Conservation (phyloP, 345 rosid species). For the Dimocarpus longan region DNA sequence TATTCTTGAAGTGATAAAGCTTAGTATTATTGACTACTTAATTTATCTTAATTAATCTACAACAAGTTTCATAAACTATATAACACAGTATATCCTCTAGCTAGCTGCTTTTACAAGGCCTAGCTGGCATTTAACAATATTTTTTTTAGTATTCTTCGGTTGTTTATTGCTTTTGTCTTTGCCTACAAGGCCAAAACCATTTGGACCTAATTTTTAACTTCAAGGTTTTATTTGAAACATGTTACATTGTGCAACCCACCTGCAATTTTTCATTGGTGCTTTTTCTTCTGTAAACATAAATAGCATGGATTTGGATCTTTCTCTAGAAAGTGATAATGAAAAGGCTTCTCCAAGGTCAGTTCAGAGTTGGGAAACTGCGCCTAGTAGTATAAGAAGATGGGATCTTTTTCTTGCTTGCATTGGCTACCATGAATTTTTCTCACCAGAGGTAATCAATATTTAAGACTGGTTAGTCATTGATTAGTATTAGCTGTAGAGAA, state of each 20-base stretch:
- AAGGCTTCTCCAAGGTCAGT: not conserved
- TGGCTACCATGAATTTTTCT: slow-evolving; percentile 31
- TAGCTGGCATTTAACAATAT: not conserved
- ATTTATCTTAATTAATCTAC: not conserved
- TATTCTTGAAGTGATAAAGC: slow-evolving; percentile 1
- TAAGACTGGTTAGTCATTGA: too few species aligned
- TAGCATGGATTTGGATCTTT: slow-evolving; percentile 3
- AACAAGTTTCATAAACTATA: too few species aligned
- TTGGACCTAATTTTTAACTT: not conserved
- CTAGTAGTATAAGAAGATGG: not conserved
- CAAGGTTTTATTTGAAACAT: not conserved
- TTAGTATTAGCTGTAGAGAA: too few species aligned
- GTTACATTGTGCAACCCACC: not conserved
- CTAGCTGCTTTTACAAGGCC: not conserved
- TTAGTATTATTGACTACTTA: too few species aligned
- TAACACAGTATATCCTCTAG: not conserved
- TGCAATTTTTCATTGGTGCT: not conserved
- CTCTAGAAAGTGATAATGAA: not conserved
- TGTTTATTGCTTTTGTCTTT: not conserved
- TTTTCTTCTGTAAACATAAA: not conserved
- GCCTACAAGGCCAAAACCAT: not conserved
- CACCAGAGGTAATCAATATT: slow-evolving; percentile 24
- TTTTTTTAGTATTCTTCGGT: not conserved
- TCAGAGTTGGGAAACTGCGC: not conserved
- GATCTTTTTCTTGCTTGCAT: slow-evolving; percentile 19